A percentile compares a stretch with the other conserved stretches of the same genome.
Conservation (phyloP, 768 basidiomycete species). For the Sarcomyxa edulis region DNA sequence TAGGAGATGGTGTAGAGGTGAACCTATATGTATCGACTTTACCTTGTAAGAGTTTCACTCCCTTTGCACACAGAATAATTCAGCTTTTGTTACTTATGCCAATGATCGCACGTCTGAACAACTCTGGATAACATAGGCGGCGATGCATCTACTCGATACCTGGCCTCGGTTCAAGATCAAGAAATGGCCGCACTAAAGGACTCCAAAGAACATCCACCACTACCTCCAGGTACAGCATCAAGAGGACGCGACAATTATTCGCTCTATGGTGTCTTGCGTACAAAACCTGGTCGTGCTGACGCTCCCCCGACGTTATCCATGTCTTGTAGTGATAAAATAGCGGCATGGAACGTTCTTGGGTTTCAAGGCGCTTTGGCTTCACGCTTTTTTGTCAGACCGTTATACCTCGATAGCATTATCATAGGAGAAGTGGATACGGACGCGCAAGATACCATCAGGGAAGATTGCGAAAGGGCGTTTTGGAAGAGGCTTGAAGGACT, state of each 20-base stretch:
- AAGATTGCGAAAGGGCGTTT: slow-evolving; percentile 70
- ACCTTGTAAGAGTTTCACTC: slow-evolving; percentile 37
- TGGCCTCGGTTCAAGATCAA: slow-evolving; percentile 71
- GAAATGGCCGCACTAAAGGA: slow-evolving; percentile 69
- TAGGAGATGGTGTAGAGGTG: slow-evolving; percentile 44
- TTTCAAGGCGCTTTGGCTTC: slow-evolving; percentile 80
- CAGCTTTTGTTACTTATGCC: slow-evolving; percentile 3
- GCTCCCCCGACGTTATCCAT: slow-evolving; percentile 78
- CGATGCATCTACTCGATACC: slow-evolving; percentile 79
- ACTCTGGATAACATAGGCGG: slow-evolving; percentile 59
- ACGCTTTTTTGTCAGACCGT: slow-evolving; percentile 38
- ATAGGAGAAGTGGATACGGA: slow-evolving; percentile 62
- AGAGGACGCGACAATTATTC: slow-evolving; percentile 81
- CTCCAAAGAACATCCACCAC: slow-evolving; percentile 25
- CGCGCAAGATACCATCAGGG: slow-evolving; percentile 32
- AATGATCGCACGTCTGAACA: no score
- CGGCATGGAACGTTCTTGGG: slow-evolving; percentile 78
- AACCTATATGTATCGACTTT: slow-evolving; percentile 68
- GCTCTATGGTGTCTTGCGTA: slow-evolving; percentile 72
- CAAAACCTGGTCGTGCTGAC: slow-evolving; percentile 92
- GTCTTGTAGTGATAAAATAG: slow-evolving; percentile 96
- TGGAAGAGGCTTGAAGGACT: slow-evolving; percentile 45
- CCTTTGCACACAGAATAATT: background rate
- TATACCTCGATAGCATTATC: slow-evolving; percentile 63
- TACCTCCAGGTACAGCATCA: slow-evolving; percentile 36